phyloP scores from a whole-genome alignment of 2,329 filamentous ascomycete genomes.

The Delphinella strobiligena region DNA sequence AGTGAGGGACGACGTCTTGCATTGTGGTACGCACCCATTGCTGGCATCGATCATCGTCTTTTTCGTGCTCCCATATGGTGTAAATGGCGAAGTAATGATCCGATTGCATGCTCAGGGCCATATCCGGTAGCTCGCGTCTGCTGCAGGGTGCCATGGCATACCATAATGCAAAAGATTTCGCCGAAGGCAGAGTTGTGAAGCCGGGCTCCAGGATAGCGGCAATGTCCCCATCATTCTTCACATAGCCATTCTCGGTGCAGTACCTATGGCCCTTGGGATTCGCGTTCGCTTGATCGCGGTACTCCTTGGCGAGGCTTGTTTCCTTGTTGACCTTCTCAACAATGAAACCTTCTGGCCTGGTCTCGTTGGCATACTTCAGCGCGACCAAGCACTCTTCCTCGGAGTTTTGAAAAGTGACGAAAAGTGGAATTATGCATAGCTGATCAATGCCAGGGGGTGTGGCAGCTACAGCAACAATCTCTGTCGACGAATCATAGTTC shows the following conservation, averaged over 20 bases:
- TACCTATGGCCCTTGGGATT: conserved; percentile 40
- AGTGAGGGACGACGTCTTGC: conserved; percentile 25
- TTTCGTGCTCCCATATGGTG: conserved; percentile 35
- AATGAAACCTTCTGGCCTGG: conserved; percentile 26
- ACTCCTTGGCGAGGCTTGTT: conserved; percentile 31
- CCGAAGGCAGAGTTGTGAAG: conserved; percentile 36
- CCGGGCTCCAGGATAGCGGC: conserved; percentile 31
- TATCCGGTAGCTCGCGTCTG: conserved; percentile 30
- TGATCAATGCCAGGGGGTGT: conserved; percentile 19
- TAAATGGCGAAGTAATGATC: conserved; percentile 47
- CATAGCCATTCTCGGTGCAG: conserved; percentile 39
- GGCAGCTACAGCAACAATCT: conserved; percentile 29
- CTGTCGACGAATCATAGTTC: conserved; percentile 25
- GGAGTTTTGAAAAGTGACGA: conserved; percentile 30
- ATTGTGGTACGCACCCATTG: conserved; percentile 31
- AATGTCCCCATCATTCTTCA: conserved; percentile 36
- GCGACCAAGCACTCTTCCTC: conserved; percentile 24
- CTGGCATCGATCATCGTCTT: conserved; percentile 33
- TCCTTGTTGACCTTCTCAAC: conserved; percentile 26
- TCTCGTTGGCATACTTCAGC: conserved; percentile 26
- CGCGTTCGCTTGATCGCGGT: conserved; percentile 31
- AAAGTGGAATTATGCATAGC: conserved; percentile 24
- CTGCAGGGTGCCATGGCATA: conserved; percentile 40
- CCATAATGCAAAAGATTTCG: conserved; percentile 37
- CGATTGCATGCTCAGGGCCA: conserved; percentile 43